phyloP scores from a whole-genome alignment of 108 stramenopile species.

The Tribonema minus region DNA sequence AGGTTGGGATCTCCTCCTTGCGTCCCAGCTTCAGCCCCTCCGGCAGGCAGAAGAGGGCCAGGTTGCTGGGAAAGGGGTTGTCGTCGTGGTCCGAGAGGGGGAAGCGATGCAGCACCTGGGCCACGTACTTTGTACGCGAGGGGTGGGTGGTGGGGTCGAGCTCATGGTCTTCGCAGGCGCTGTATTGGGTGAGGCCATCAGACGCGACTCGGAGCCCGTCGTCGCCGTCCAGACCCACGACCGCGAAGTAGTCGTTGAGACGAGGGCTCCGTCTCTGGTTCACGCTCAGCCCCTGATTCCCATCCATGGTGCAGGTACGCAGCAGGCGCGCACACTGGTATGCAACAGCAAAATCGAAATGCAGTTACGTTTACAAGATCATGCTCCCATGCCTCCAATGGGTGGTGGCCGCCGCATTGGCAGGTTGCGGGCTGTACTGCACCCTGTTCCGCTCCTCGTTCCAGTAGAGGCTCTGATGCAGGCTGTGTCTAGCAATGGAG shows the following conservation, averaged over 20 bases:
- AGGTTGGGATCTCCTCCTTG: constrained; percentile 13
- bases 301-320: neutral
- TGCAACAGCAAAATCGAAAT: neutral
- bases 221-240: constrained; percentile 22
- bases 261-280: constrained; percentile 31
- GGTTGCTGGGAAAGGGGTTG: constrained; percentile 32
- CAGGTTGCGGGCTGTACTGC: neutral
- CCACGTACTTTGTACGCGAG: neutral
- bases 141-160: neutral
- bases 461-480: neutral
- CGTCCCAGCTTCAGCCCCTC: constrained; percentile 30
- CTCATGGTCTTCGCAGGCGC: neutral
- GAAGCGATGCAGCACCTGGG: constrained; percentile 38
- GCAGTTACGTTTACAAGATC: neutral
- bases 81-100: constrained; percentile 29
- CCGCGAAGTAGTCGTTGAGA: constrained; percentile 40
- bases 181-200: neutral
- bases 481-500: neutral
- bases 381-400: neutral
- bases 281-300: constrained; percentile 13
- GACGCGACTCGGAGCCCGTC: constrained; percentile 8
- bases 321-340: neutral
- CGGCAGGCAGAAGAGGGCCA: constrained; percentile 34
- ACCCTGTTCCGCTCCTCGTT: neutral
- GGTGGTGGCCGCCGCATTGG: neutral